phyloP scores from a whole-genome alignment of 768 basidiomycete species.

The Mycena filopes region DNA sequence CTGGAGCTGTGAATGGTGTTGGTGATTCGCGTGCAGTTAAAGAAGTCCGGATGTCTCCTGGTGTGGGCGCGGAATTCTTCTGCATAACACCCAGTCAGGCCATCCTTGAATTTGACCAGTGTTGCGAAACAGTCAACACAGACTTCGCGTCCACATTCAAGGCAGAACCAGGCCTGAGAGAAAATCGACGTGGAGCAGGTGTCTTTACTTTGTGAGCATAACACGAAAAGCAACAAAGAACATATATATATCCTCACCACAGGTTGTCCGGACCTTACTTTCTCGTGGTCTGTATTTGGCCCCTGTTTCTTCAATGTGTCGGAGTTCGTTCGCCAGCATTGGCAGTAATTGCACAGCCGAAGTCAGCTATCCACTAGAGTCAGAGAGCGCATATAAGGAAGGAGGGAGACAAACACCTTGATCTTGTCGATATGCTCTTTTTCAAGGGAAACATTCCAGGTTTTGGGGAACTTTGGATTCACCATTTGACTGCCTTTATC shows the following conservation, averaged over 20 bases:
- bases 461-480: too few relatives aligned
- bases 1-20: too few relatives aligned
- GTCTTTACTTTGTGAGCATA: slow-evolving; percentile 57
- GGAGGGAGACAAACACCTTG: too few relatives aligned
- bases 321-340: slow-evolving; percentile 68
- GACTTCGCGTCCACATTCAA: slow-evolving; percentile 86
- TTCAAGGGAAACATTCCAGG: too few relatives aligned
- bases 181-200: slow-evolving; percentile 95
- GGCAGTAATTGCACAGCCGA: slow-evolving; percentile 71
- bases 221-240: slow-evolving; percentile 7
- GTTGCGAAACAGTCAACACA: slow-evolving; percentile 86
- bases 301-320: slow-evolving; percentile 64
- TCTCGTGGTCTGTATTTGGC: slow-evolving; percentile 80
- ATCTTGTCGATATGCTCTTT: too few relatives aligned
- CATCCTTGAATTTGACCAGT: slow-evolving; percentile 62
- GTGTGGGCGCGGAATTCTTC: slow-evolving; percentile 41
- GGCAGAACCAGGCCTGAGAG: slow-evolving; percentile 89
- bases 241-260: slow-evolving; percentile 76
- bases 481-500: too few relatives aligned
- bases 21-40: too few relatives aligned
- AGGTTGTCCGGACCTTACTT: slow-evolving; percentile 83
- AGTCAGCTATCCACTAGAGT: too few relatives aligned
- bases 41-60: too few relatives aligned
- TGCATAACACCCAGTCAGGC: slow-evolving; percentile 59
- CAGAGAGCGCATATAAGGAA: too few relatives aligned